A percentile compares a stretch with the other conserved stretches of the same genome.
Conservation (phyloP, 2,329 filamentous ascomycete species). For the Aspergillus japonicus region DNA sequence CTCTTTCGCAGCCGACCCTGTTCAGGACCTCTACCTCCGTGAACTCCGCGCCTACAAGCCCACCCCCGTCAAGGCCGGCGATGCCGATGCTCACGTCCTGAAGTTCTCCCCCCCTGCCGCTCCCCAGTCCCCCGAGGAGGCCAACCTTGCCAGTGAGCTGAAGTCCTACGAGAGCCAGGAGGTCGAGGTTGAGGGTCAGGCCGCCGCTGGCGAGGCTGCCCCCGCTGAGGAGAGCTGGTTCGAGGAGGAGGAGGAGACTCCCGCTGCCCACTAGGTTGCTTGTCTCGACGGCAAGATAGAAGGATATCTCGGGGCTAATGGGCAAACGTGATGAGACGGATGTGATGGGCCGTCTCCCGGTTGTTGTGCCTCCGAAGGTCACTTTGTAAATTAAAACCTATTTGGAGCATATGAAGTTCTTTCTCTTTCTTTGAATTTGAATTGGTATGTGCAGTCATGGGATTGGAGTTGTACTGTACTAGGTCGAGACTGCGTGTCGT, state of each 20-base stretch:
- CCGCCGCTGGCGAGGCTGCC: conserved; percentile 60
- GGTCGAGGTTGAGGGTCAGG: conserved; percentile 90
- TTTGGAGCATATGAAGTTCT: conserved; percentile 26
- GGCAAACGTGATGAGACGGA: conserved; percentile 27
- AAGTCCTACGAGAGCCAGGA: conserved; percentile 92
- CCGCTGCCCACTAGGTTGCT: conserved; percentile 44
- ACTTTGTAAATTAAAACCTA: conserved; percentile 31
- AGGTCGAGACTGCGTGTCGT: not conserved
- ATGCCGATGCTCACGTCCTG: conserved; percentile 87
- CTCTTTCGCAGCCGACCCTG: conserved; percentile 73
- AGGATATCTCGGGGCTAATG: conserved; percentile 28
- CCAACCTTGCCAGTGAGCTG: conserved; percentile 85
- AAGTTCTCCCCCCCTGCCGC: conserved; percentile 78
- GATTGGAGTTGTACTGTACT: not conserved
- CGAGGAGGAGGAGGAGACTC: conserved; percentile 65
- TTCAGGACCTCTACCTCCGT: conserved; percentile 96
- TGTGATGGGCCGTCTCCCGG: conserved; percentile 16
- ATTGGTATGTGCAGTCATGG: not conserved
- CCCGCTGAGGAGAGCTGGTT: conserved; percentile 74
- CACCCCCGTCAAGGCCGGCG: conserved; percentile 75
- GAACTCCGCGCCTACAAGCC: conserved; percentile 96
- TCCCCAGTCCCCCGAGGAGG: conserved; percentile 87
- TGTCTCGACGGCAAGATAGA: conserved; percentile 26
- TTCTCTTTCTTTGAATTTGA: conserved; percentile 13
- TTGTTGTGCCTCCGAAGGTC: conserved; percentile 19